Base-by-base conservation (phyloP, 2,329 filamentous ascomycete genomes). In the Mycosphaerelloides madeirae region DNA sequence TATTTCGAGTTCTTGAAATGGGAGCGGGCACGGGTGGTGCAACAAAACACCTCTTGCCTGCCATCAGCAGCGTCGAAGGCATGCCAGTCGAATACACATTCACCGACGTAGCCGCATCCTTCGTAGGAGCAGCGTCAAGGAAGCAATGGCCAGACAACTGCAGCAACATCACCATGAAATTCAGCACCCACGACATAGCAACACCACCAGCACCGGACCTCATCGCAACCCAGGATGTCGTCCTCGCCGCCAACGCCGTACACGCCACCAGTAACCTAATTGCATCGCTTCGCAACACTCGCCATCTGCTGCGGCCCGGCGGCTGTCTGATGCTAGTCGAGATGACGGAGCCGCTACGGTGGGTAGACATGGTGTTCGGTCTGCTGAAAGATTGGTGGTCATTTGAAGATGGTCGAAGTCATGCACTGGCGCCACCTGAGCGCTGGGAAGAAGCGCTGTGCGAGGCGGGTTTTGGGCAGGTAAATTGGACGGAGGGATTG, bases 51-150 rank as follows among this genome's bases (percentile, higher is more conserved):
- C 12, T 35, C 8, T 7, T 35, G n/a, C n/a, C n/a, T n/a, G n/a
- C n/a, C n/a, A n/a, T n/a, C 31, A 2, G 46, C 41, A 1, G 18
- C 18, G 0, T 34, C 43, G n/a, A n/a, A 0, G 54, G 51, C 7
- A 42, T 67, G 2, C 45, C 49, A 0, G 49, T 72, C n/a, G 43
- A 59, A 5, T 73, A 74, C 43, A 69, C 66, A 0, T 68, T 73
- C 44, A 73, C 70, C 1, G 71, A 74, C 32, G 38, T 75, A 3
- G 68, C 71, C 0, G 25, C 49, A 9, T 53, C 55, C 3, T 38
- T 66, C 3, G 55, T 65, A 0, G 46, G 49, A 3, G 44, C 45
- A 9, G 62, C 60, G 1, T 41, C 49, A 28, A 43, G 43, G 14
- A 46, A 41, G 18, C 55, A 55, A 29, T 46, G 55, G 18, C 8